Evolutionary conservation across 2,329 filamentous ascomycete species (phyloP), one percentile per base, ranked within the genome.

Genomic region (Pyricularia sp.): DNA sequence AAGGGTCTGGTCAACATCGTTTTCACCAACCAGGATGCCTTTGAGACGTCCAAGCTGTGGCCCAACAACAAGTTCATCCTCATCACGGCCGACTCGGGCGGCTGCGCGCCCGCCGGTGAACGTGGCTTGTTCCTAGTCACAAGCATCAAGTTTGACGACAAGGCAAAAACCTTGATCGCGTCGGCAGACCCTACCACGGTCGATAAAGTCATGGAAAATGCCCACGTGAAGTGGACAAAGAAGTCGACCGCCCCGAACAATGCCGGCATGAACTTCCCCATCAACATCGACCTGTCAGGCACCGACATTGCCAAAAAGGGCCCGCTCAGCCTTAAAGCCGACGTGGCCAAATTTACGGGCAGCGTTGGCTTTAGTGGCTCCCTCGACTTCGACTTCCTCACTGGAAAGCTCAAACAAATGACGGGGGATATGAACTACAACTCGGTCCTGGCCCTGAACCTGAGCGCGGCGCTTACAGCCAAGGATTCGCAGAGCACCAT

Each of bases 11-110:
- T 65, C 2, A 68, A 75, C 69, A 73, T 77, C 33, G 73, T 74
- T 30, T 77, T 77, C 69, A 74, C 73, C 28, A 73, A 75, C 71
- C 70, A 73, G 4, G 72, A 70, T 30, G 33, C 12, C 64, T 58
- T 26, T 4, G 2, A n/a, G 28, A 31, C 31, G 9, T 23, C 26
- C 28, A 65, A 65, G 28, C 7, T 6, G 3, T 65, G 64, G 64
- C 64, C 64, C 17, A 31, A 23, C 28, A 36, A 42, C 11, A 31
- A 65, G 20, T 23, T 65, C 12, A 4, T 65, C 31, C 7, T 65
- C 30, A 23, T 65, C 64, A 65, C 31, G 2, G 23, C 64, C 28
- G 11, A n/a, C 31, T 1, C 20, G 17, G 64, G 64, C 64, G 64
- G 64, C 30, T 65, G 64, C 64, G 64, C 64, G 28, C 4, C 12